These are phyloP conservation scores for Basipetospora chlamydospora DNA, from an alignment of 2,329 filamentous ascomycete genomes.

Conservation along the genomic window DNA sequence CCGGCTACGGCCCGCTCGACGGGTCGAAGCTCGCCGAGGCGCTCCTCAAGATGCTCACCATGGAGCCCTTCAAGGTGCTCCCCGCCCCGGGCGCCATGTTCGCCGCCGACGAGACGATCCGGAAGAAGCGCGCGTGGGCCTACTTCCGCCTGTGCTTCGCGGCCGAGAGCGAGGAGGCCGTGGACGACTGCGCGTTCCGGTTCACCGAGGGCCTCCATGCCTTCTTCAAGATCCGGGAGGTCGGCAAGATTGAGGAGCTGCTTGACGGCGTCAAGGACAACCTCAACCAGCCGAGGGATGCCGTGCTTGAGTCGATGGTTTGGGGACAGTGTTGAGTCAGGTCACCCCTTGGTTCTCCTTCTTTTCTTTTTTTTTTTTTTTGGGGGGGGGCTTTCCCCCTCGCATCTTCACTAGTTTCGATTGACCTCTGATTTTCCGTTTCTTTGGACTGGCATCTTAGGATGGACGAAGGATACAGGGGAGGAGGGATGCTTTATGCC, in stretches of 20 bases:
- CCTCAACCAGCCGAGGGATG: too few species aligned
- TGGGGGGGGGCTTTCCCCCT: too few species aligned
- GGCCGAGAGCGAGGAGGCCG: conserved; percentile 57
- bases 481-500: too few species aligned
- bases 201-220: conserved; percentile 54
- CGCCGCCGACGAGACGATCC: conserved; percentile 47
- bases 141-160: conserved; percentile 76
- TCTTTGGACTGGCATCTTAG: too few species aligned
- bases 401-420: too few species aligned
- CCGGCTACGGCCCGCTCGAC: conserved; percentile 24
- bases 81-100: conserved; percentile 62
- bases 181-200: conserved; percentile 45
- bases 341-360: too few species aligned
- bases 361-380: too few species aligned
- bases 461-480: too few species aligned
- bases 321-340: too few species aligned
- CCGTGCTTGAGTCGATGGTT: too few species aligned
- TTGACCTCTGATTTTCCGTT: too few species aligned
- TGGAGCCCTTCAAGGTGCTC: conserved; percentile 54
- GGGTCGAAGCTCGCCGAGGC: conserved; percentile 44
- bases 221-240: conserved; percentile 66
- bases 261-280: conserved; percentile 20
- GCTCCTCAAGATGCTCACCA: conserved; percentile 58
- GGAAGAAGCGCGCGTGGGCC: conserved; percentile 45
- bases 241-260: conserved; percentile 49